Evolutionary conservation across 164 flowering plant species (phyloP).

Genomic region (Umbilicus rupestris): DNA sequence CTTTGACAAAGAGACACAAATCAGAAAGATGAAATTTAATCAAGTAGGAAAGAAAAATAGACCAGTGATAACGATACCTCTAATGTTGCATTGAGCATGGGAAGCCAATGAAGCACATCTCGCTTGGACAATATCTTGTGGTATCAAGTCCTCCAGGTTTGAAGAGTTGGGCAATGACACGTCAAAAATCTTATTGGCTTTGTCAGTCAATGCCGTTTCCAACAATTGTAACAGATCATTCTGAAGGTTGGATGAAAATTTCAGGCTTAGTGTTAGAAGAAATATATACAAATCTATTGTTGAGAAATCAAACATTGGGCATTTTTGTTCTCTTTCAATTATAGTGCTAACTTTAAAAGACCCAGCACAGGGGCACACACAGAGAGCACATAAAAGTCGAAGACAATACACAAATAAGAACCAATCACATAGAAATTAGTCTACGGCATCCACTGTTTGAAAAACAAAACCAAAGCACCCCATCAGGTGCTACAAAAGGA

Average conservation of each 20-base stretch:
- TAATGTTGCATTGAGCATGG: slow-evolving; percentile 34
- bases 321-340: not conserved
- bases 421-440: not conserved
- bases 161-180: slow-evolving; percentile 18
- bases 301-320: not conserved
- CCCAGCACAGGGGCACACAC: not conserved
- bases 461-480: not conserved
- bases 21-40: not conserved
- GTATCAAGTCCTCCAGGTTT: slow-evolving; percentile 32
- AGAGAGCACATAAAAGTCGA: not conserved
- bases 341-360: not conserved
- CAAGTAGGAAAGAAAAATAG: not conserved
- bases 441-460: not conserved
- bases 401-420: not conserved
- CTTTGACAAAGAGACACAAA: slow-evolving; percentile 12
- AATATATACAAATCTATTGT: slow-evolving; percentile 1
- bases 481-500: not conserved
- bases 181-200: slow-evolving; percentile 35
- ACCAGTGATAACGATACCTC: slow-evolving; percentile 40
- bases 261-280: not conserved
- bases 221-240: slow-evolving; percentile 26
- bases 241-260: slow-evolving; percentile 18
- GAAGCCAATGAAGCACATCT: slow-evolving; percentile 24
- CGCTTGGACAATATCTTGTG: slow-evolving; percentile 19
- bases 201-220: slow-evolving; percentile 28